Evolutionary conservation across 2,329 filamentous ascomycete species (phyloP), one percentile per base, ranked within the genome.

Genomic region (Talaromyces islandicus): DNA sequence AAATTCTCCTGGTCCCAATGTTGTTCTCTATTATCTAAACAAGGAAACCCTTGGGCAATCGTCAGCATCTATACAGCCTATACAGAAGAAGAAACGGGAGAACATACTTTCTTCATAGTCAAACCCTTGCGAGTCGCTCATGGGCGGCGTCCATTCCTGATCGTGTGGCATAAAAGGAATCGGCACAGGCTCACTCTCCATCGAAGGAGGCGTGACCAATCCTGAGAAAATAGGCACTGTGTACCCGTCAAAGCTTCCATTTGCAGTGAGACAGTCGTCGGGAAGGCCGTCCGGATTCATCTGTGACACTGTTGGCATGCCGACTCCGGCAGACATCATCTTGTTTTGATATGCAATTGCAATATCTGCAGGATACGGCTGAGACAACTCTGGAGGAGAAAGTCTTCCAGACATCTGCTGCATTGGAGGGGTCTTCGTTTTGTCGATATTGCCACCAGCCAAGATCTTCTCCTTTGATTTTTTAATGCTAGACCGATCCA

Each of bases 131-230:
- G 53, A 46, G 25, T 61, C 56, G 19, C 52, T 58, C 24, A 43
- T 38, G 3, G 56, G 41, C 0, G 48, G 27, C 50, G 55, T 46
- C 48, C 50, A 46, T 14, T 58, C 50, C 2, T 55, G 29, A 24
- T 29, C 24, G 12, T 32, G n/a, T 17, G 29, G 35, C 29, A 52
- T 21, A 14, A 54, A 52, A 24, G 56, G 43, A 19, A 58, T 30
- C 32, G 56, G 55, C 10, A 59, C 59, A 4, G 50, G 61, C 14
- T 61, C 61, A 29, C 43, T 52, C 3, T 63, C 61, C 43, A 52
- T 53, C 2, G 61, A 61, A 27, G 61, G 61, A 21, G 61, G 61
- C 10, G 61, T 63, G 50, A 63, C 51, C 41, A 63, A 51, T 1
- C 61, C 61, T 17, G 59, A 61, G 35, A 59, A 63, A 3, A 55